Base-by-base conservation (phyloP, 75 land plant genomes). In the Cryptomeria japonica region DNA sequence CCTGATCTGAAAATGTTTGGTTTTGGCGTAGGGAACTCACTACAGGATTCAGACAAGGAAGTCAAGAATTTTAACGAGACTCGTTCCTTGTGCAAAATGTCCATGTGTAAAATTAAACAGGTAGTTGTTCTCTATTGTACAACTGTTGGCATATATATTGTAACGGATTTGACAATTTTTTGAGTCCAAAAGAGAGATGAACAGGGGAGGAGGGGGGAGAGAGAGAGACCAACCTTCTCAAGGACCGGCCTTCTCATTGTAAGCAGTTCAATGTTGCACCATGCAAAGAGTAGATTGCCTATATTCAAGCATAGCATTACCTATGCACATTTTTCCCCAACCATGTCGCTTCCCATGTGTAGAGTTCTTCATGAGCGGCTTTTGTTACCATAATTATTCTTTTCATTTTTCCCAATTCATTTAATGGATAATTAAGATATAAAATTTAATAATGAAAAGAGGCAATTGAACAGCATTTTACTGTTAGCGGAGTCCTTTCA, bases 41-140 rank as follows among this genome's bases (percentile, higher is more conserved):
- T 84, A 53, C 86, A 84, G 86, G 64, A 34, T 34, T 55, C 86
- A 61, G 28, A 84, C 39, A 37, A 84, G 64, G 41, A 84, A 53
- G 22, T 84, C 86, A 16, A 84, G 18, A 25, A 19, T 84, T 51
- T 37, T 84, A 41, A 31, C 55, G 49, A 84, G 86, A 53, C 86
- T 84, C 37, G 86, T 84, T 84, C 58, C 64, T 37, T 84, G 86
- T 84, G 86, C 86, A 84, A 84, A 84, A 84, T 84, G 64, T 55
- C 86, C 86, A 44, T 84, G 86, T 84, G 86, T 84, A 84, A 84
- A 84, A 55, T 53, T 36, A 84, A 53, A 31, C 86, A 84, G 86
- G 64, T 84, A 84, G 86, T 49, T 16, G 14, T 39, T 84, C 37
- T 55, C 25, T 84, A 53, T 84, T 84, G 77, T 73, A 73, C 77